Base-by-base conservation (phyloP, 1,139 yeast genomes). In the Suhomyces wounanorum region DNA sequence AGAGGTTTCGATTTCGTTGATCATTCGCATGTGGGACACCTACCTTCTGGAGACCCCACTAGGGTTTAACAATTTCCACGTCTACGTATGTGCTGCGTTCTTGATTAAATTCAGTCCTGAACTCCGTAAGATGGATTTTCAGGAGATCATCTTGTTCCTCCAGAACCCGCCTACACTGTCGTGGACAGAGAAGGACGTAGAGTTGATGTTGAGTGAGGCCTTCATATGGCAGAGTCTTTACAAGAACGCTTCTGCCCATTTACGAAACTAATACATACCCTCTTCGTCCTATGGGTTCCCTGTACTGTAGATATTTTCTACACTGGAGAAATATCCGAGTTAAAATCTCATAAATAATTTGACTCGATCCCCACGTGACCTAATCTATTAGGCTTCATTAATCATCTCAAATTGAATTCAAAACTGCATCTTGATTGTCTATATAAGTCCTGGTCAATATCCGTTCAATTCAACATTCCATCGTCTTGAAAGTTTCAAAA, bases 11-110 rank as follows among this genome's bases (percentile, higher is more conserved):
- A 84, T 94, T 60, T 75, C 77, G 38, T 79, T 90, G 53, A 89
- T 94, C 8, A 84, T 91, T 28, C 77, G 99, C 49, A 94, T 94
- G 96, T 94, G 99, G 99, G 99, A 94, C 65, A 92, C 99, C 0
- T 94, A 94, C 66, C 71, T 94, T 49, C 85, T 96, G 47, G 97
- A 94, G 65, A 89, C 88, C 5, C 86, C 94, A 0, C 79, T 87
- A 36, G 97, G 98, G 4, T 89, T 94, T 64, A 89, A 90, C 56
- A 90, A 87, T 60, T 94, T 95, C 69, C 99, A 94, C 66, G 91
- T 94, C 8, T 94, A 94, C 65, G 99, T 94, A 3, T 94, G 99
- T 72, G 97, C 98, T n/a, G 98, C 99, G 11, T 94, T 94, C 63
- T 73, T 94, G 60, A 87, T 92, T 51, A 87, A 89, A 63, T 94